Evolutionary conservation across 495 filamentous ascomycete genomes (phyloP), one percentile per base, ranked within the genome.

Genomic region (Hypoxylon fuscum): DNA sequence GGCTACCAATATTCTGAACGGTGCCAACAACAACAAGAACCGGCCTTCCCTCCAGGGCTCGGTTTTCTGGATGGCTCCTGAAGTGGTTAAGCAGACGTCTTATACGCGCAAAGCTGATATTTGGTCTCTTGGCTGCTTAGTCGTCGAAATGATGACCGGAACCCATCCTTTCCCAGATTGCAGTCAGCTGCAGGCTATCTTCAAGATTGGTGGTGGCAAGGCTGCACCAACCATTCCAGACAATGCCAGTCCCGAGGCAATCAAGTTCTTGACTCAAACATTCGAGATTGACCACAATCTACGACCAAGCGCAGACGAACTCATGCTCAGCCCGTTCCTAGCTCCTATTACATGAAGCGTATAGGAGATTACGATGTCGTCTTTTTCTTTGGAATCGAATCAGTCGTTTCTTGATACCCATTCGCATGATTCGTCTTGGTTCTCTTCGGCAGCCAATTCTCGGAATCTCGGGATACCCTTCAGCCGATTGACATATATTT

Each of bases 71-170:
- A 99, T 99, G 95, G 95, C 95, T 2, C 95, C 95, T 22, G 95
- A 99, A 76, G 95, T 99, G 25, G 96, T 99, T 48, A 93, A 92
- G 59, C 95, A 98, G 75, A 97, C 94, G 1, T 91, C 92, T 0
- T 97, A 99, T 73, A 98, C 95, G 0, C 92, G 94, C 72, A 99
- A 99, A 77, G 95, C 96, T n/a, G 95, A 99, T 72, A 98, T 99
- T 70, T 99, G 95, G 95, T 96, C 91, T 51, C 82, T 99, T 29
- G 95, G 95, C 18, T 99, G 95, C 74, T 78, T 99, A 15, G 90
- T 99, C 41, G 95, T 99, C 22, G 95, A 99, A 76, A 99, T 99
- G 95, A 96, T 99, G 79, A 98, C 93, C 12, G 95, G 95, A 34
- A 88, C 85, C 23, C 95, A 99, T 71, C 95, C 95, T 11, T 97